Conservation (phyloP, 108 stramenopile species). For the Fragilariopsis cylindrus region DNA sequence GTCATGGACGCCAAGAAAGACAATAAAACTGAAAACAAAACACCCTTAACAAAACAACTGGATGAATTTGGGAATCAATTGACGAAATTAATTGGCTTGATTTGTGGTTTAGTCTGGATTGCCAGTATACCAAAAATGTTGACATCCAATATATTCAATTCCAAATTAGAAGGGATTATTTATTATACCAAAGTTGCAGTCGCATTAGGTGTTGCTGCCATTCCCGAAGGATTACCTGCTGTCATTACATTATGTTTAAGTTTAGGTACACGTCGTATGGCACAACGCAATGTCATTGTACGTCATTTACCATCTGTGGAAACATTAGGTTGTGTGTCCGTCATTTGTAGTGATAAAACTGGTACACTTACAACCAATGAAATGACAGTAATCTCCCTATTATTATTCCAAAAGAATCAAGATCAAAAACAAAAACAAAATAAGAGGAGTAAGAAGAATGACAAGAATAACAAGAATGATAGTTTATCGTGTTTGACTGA, state of each 20-base stretch:
- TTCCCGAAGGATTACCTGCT: constrained; percentile 98
- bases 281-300: constrained; percentile 85
- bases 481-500: constrained; percentile 36
- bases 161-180: constrained; percentile 77
- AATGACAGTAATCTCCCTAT: constrained; percentile 93
- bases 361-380: constrained; percentile 98
- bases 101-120: constrained; percentile 92
- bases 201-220: constrained; percentile 97
- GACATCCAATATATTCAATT: constrained; percentile 70
- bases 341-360: constrained; percentile 98
- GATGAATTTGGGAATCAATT: constrained; percentile 96
- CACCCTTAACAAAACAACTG: constrained; percentile 92
- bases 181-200: constrained; percentile 98
- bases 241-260: constrained; percentile 96
- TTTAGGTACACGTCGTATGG: constrained; percentile 92
- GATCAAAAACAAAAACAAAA: not conserved
- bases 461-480: not conserved
- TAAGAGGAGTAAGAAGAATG: not conserved
- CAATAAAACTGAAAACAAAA: constrained; percentile 52
- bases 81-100: constrained; percentile 90
- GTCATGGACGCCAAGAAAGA: constrained; percentile 74
- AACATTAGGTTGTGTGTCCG: constrained; percentile 94
- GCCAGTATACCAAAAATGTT: constrained; percentile 87
- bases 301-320: constrained; percentile 93
- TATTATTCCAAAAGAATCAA: constrained; percentile 50